Evolutionary conservation across 768 basidiomycete genomes (phyloP).

Genomic region (Xerocomellus intermedius): DNA sequence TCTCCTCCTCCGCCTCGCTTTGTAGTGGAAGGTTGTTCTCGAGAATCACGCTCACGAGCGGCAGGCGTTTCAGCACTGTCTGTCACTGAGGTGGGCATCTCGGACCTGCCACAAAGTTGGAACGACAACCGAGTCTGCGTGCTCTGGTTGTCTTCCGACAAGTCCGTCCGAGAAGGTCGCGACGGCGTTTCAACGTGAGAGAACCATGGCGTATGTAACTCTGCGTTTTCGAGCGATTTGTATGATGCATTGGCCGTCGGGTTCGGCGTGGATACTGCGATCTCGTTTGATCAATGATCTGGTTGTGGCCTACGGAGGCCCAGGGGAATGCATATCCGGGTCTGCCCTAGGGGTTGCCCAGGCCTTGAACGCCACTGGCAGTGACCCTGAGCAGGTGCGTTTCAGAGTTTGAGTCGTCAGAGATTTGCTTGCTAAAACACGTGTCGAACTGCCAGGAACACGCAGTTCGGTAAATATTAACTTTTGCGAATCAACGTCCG

Average conservation of each 20-base stretch:
- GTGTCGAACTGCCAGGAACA: background rate
- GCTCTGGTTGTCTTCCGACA: constrained; percentile 1
- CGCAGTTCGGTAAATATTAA: background rate
- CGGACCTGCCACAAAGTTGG: constrained; percentile 2
- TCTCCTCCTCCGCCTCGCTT: constrained; percentile 9
- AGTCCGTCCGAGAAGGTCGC: constrained; percentile 5
- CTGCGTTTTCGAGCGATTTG: background rate
- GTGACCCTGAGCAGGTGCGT: background rate
- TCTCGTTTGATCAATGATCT: background rate
- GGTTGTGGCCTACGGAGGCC: background rate
- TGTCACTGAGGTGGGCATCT: background rate
- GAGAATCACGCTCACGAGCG: constrained; percentile 2
- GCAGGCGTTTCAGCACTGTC: background rate
- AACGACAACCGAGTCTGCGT: constrained; percentile 9
- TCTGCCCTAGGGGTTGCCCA: too few species aligned
- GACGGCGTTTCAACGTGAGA: constrained; percentile 1
- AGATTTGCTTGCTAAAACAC: background rate
- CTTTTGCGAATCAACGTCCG: background rate
- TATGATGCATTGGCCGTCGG: constrained; percentile 7
- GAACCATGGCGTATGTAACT: background rate
- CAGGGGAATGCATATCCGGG: background rate
- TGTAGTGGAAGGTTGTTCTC: background rate
- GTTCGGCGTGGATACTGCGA: constrained; percentile 1
- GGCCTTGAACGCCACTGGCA: background rate
- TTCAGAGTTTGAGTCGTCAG: background rate